Evolutionary conservation across 2,329 filamentous ascomycete species (phyloP), one percentile per base, ranked within the genome.

Genomic region (Mycosphaerelloides madeirae): DNA sequence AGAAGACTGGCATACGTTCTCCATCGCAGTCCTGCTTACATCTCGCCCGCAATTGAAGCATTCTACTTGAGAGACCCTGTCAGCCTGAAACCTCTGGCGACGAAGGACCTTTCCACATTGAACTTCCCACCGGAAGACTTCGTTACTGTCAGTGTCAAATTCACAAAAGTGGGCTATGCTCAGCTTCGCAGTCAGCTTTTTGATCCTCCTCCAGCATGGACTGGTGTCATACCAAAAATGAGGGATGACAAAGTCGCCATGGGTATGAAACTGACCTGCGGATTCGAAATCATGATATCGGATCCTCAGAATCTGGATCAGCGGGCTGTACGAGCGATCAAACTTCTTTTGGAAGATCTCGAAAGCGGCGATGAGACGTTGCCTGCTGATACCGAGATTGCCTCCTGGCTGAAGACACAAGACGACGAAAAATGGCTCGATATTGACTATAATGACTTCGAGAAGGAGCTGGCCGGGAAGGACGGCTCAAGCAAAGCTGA

Each of bases 401-500:
- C 67, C 19, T 57, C 63, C 2, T 97, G 93, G 91, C 72, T 76
- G 2, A 67, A 72, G 22, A 75, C 71, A n/a, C 79, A 91, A 38
- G 91, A 97, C 49, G 81, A 89, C 56, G 93, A 97, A 57, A 76
- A 79, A 16, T 98, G 93, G 93, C 74, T 98, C 53, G 83, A 97
- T 56, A 94, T 98, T 45, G 83, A 90, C 60, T 96, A 88, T 55
- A 78, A 84, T 14, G 89, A 96, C 50, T 88, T 98, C 44, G 90
- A 96, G 58, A 75, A 77, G 20, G 89, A 96, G 62, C 70, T 98
- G 2, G 71, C 73, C 43, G 79, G 78, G 1, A 59, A 58, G 9
- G 35, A 34, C 20, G 41, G 31, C 22, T 14, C 33, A 8, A 43
- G 38, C 2, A 38, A 47, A 19, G 48, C 49, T 3, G 49, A 53